A percentile compares a stretch with the other conserved stretches of the same genome.
Evolutionary conservation across 768 basidiomycete genomes (phyloP).

Genomic region (Pleurotus pulmonarius): DNA sequence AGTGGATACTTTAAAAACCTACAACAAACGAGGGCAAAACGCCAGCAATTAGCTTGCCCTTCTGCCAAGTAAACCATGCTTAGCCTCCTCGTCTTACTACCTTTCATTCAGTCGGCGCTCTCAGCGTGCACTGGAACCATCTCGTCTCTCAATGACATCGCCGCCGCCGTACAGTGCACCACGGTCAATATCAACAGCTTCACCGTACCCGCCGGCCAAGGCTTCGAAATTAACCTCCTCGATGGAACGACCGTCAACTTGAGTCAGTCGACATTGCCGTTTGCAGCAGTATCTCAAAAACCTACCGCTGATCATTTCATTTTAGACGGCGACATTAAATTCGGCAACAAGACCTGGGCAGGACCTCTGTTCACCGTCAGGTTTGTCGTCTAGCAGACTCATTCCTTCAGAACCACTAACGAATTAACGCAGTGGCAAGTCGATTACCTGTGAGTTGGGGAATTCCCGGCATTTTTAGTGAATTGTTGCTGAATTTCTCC

Average conservation of each 20-base stretch:
- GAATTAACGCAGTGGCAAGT: constrained; percentile 27
- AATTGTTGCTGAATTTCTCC: too few species aligned
- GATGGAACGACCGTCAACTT: constrained; percentile 55
- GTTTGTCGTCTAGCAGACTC: constrained; percentile 22
- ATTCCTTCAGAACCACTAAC: constrained; percentile 13
- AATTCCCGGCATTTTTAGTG: too few species aligned
- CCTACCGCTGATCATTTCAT: not conserved
- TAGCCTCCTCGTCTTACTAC: not conserved
- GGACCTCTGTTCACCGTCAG: constrained; percentile 53
- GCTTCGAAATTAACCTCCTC: constrained; percentile 41
- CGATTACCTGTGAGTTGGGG: constrained; percentile 40
- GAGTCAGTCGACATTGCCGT: constrained; percentile 28
- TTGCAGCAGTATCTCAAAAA: too few species aligned
- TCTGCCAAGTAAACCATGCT: not conserved
- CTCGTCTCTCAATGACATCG: constrained; percentile 45
- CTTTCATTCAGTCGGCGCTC: constrained; percentile 13
- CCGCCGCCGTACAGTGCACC: constrained; percentile 48
- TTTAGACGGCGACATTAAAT: constrained; percentile 53
- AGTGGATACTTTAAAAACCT: too few species aligned
- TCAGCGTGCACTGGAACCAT: constrained; percentile 49
- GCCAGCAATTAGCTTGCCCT: too few species aligned
- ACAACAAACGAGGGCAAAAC: too few species aligned
- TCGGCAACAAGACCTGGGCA: constrained; percentile 48
- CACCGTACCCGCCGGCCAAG: constrained; percentile 52
- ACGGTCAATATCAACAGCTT: constrained; percentile 55